These are phyloP conservation scores for Russula ochroleuca DNA, from an alignment of 768 basidiomycete species.

Conservation along the genomic window DNA sequence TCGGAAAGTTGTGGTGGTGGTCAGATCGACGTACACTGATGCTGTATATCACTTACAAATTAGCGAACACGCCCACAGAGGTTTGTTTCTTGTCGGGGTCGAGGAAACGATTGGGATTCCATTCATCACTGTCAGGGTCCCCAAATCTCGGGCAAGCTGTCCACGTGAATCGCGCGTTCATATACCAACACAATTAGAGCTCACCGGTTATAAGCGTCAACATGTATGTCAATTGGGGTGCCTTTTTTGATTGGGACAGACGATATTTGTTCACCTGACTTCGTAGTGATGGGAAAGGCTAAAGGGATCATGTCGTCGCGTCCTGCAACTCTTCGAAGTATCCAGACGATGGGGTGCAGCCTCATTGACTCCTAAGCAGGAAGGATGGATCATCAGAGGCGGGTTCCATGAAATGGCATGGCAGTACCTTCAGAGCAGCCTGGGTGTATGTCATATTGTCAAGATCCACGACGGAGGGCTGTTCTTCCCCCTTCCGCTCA, in stretches of 20 bases:
- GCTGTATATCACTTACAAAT: constrained; percentile 18
- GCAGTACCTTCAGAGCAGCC: constrained; percentile 23
- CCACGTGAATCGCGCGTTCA: neutral
- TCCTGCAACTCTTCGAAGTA: constrained; percentile 13
- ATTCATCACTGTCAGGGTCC: constrained; percentile 24
- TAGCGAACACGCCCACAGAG: constrained; percentile 22
- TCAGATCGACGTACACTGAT: neutral
- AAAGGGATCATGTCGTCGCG: constrained; percentile 25
- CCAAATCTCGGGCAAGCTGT: constrained; percentile 24
- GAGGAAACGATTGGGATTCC: constrained; percentile 27
- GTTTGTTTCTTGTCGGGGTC: constrained; percentile 22
- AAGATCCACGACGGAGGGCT: constrained; percentile 10
- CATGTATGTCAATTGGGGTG: constrained; percentile 20
- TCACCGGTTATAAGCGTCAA: constrained; percentile 24
- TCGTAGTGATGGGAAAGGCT: constrained; percentile 19
- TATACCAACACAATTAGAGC: neutral
- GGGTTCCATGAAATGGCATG: neutral
- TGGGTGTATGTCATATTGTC: constrained; percentile 22
- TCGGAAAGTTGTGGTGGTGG: neutral
- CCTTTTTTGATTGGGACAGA: constrained; percentile 24
- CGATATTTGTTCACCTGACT: constrained; percentile 21
- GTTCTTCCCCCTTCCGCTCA: constrained; percentile 2
- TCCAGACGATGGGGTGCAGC: constrained; percentile 22
- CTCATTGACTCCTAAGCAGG: constrained; percentile 23
- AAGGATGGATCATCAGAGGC: neutral